Percentiles rank a stretch among this genome's conserved stretches.
Conservation (phyloP, 306 rosid genomes). For the Astragalus membranaceus region DNA sequence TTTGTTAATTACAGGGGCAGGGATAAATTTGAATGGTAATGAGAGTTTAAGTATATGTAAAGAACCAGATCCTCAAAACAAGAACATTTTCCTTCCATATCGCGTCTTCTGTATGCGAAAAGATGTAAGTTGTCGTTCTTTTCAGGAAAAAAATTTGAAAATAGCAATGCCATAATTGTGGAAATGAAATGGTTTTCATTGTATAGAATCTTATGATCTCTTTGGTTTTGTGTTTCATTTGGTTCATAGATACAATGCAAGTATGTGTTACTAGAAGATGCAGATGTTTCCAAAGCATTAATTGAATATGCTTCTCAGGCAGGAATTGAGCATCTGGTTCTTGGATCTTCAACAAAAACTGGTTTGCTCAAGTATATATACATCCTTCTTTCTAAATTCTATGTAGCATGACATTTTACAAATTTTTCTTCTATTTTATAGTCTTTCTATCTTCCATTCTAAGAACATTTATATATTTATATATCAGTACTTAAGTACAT, state of each 20-base stretch:
- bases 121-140: constrained; percentile 51
- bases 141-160: neutral
- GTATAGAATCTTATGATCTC: constrained; percentile 3
- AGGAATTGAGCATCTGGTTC: constrained; percentile 71
- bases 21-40: neutral
- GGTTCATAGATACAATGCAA: constrained; percentile 62
- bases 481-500: neutral
- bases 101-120: constrained; percentile 83
- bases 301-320: constrained; percentile 47
- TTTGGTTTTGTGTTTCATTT: neutral
- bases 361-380: constrained; percentile 73
- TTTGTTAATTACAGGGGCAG: constrained; percentile 30
- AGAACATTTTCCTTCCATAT: constrained; percentile 67
- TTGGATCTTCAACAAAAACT: constrained; percentile 65
- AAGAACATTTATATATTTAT: too few species aligned
- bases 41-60: constrained; percentile 20
- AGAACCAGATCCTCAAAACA: constrained; percentile 48
- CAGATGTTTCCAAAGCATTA: constrained; percentile 58
- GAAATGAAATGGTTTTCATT: neutral
- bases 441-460: too few species aligned
- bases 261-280: constrained; percentile 65
- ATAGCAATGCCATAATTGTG: neutral
- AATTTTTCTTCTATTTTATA: too few species aligned
- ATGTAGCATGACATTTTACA: neutral
- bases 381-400: neutral